These are phyloP conservation scores for Hypseocharis bilobata DNA, from an alignment of 441 rosid species.

Conservation along the genomic window DNA sequence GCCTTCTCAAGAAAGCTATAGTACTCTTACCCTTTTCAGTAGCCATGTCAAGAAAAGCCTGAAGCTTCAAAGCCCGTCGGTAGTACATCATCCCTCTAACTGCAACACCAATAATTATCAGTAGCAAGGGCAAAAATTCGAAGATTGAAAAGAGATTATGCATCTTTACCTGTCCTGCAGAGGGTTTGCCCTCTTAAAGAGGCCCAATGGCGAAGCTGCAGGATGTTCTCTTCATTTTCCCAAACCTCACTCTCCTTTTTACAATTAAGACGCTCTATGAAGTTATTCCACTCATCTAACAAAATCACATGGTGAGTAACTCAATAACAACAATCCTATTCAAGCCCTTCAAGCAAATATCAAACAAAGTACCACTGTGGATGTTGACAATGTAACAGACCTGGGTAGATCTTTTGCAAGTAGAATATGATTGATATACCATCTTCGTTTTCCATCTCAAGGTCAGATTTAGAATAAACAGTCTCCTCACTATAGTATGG, in stretches of 20 bases:
- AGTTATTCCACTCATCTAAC: constrained; percentile 93
- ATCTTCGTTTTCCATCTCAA: constrained; percentile 94
- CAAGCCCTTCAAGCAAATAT: constrained; percentile 14
- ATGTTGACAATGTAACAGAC: constrained; percentile 30
- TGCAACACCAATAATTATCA: constrained; percentile 31
- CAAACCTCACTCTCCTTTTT: constrained; percentile 57
- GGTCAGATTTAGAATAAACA: constrained; percentile 80
- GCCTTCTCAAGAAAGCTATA: not conserved
- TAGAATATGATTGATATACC: constrained; percentile 88
- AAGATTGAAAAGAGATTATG: constrained; percentile 18
- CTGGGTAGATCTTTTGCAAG: constrained; percentile 91
- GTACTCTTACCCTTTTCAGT: constrained; percentile 48
- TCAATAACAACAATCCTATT: too few species aligned
- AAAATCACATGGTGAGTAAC: constrained; percentile 11
- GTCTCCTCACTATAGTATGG: constrained; percentile 97
- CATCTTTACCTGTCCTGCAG: constrained; percentile 69
- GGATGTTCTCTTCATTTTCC: constrained; percentile 80
- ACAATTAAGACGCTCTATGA: constrained; percentile 77
- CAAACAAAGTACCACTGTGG: constrained; percentile 1
- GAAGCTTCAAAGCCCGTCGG: constrained; percentile 89
- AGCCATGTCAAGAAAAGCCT: constrained; percentile 99
- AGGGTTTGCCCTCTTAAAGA: constrained; percentile 96
- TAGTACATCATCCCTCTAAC: constrained; percentile 99
- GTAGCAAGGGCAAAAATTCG: constrained; percentile 12
- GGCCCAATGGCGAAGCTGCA: constrained; percentile 97